Percentiles rank a stretch among this genome's conserved stretches.
These are phyloP conservation scores for Ocimum tenuiflorum DNA, from an alignment of 257 asterid species.

Conservation along the genomic window DNA sequence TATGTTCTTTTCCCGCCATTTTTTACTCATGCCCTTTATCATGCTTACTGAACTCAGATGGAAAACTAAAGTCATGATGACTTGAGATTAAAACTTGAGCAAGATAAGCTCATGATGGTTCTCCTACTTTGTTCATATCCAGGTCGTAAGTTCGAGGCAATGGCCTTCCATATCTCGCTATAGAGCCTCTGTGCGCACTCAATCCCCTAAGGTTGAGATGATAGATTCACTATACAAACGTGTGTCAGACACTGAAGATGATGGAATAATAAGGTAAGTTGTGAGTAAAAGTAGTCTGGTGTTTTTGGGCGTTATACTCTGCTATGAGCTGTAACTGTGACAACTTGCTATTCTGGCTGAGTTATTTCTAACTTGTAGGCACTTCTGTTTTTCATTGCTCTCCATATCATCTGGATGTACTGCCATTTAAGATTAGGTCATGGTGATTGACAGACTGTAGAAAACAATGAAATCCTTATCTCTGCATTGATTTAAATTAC, in stretches of 20 bases:
- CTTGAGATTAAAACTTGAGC: neutral
- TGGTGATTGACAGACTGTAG: neutral
- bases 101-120: too few relatives aligned
- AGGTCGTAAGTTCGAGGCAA: slow-evolving; percentile 95
- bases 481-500: neutral
- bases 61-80: neutral
- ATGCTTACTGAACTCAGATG: neutral
- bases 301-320: neutral
- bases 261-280: slow-evolving; percentile 69
- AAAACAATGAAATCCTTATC: neutral
- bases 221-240: slow-evolving; percentile 65
- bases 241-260: slow-evolving; percentile 68
- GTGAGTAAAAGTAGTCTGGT: neutral
- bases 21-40: neutral
- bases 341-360: neutral
- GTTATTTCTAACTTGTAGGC: neutral
- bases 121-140: neutral
- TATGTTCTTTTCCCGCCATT: neutral
- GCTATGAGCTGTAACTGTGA: neutral
- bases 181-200: slow-evolving; percentile 86
- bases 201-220: slow-evolving; percentile 84
- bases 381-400: neutral
- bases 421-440: neutral
- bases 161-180: slow-evolving; percentile 90
- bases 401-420: neutral